These are phyloP conservation scores for Trichoderma gracile DNA, from an alignment of 2,329 filamentous ascomycete genomes.

Conservation along the genomic window DNA sequence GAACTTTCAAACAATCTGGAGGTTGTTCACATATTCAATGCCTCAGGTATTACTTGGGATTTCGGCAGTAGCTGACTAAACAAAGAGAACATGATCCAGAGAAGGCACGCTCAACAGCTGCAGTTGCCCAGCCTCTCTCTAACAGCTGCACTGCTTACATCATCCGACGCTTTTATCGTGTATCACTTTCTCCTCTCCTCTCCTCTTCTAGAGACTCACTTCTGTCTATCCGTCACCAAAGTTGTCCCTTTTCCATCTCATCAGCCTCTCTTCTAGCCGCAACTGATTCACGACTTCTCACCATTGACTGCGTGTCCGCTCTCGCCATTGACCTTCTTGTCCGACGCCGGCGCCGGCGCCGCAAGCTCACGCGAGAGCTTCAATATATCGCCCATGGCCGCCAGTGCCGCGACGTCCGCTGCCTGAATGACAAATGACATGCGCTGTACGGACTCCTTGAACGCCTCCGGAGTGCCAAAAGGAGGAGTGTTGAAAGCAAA, in stretches of 20 bases:
- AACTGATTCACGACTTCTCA: neutral
- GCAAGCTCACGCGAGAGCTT: slow-evolving; percentile 25
- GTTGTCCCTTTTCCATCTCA: neutral
- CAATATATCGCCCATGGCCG: slow-evolving; percentile 30
- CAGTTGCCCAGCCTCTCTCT: neutral
- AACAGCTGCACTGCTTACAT: neutral
- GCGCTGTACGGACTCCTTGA: slow-evolving; percentile 33
- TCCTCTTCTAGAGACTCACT: neutral
- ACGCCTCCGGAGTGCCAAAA: slow-evolving; percentile 30
- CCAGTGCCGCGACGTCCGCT: slow-evolving; percentile 33
- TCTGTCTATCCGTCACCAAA: neutral
- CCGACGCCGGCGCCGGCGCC: slow-evolving; percentile 9
- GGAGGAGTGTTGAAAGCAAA: slow-evolving; percentile 36
- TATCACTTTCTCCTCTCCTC: neutral
- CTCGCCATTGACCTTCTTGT: slow-evolving; percentile 7
- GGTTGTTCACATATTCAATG: no score
- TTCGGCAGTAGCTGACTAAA: neutral
- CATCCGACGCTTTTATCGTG: neutral
- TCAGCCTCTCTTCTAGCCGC: neutral
- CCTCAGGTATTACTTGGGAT: neutral
- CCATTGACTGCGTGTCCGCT: neutral
- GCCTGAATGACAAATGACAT: slow-evolving; percentile 33
- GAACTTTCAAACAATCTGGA: no score
- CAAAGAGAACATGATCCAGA: neutral
- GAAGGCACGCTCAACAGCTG: neutral